phyloP scores from a whole-genome alignment of 2,329 filamentous ascomycete species.

The Diaporthe aspalathi region DNA sequence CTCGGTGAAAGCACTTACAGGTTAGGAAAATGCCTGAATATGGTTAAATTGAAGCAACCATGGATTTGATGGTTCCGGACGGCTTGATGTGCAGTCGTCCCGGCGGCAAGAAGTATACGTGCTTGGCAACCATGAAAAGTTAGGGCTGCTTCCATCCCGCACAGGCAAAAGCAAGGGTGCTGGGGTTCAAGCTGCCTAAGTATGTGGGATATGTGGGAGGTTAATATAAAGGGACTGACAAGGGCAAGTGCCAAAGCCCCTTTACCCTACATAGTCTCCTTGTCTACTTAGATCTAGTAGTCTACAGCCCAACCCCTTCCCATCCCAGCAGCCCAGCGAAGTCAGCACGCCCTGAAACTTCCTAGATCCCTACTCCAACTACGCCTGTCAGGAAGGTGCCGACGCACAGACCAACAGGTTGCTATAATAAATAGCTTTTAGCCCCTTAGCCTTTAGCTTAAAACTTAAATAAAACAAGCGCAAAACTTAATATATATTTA shows the following conservation, averaged over 20 bases:
- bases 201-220: constrained; percentile 16
- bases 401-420: too few species aligned
- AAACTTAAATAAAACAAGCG: too few species aligned
- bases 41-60: neutral
- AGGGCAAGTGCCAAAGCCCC: constrained; percentile 7
- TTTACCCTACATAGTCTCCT: constrained; percentile 5
- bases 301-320: neutral
- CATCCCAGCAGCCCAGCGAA: too few species aligned
- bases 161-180: neutral
- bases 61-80: neutral
- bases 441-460: too few species aligned
- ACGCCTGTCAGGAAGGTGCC: too few species aligned
- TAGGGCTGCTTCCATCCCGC: neutral
- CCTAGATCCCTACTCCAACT: constrained; percentile 14
- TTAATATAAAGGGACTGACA: neutral
- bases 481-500: too few species aligned
- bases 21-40: neutral
- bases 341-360: too few species aligned
- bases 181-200: constrained; percentile 3
- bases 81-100: neutral
- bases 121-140: too few species aligned
- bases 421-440: too few species aligned
- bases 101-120: neutral
- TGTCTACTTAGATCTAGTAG: too few species aligned
- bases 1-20: neutral